These are phyloP conservation scores for Aspergillus flavus DNA, from an alignment of 2,329 filamentous ascomycete genomes.

Conservation along the genomic window DNA sequence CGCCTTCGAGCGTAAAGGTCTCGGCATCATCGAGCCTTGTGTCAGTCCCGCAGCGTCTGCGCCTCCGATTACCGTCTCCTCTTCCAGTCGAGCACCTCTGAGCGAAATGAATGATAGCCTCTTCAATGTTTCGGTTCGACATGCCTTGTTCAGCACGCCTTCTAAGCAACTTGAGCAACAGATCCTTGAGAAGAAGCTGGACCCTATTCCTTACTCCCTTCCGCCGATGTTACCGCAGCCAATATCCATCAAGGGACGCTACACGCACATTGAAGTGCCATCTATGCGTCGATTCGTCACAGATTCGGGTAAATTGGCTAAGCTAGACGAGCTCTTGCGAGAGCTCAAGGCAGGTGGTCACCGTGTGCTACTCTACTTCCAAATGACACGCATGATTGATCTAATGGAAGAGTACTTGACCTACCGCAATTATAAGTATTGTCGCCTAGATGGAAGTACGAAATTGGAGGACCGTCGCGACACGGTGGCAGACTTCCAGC, in stretches of 20 bases:
- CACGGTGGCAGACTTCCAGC: constrained; percentile 96
- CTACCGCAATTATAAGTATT: constrained; percentile 99
- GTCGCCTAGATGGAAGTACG: constrained; percentile 91
- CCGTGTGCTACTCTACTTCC: constrained; percentile 96
- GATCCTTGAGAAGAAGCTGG: constrained; percentile 72
- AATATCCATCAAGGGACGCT: constrained; percentile 77
- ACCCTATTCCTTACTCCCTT: constrained; percentile 54
- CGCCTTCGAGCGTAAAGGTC: constrained; percentile 68
- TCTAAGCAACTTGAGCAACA: constrained; percentile 67
- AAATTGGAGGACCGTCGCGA: constrained; percentile 96
- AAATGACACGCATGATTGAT: constrained; percentile 99
- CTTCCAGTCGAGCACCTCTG: constrained; percentile 66
- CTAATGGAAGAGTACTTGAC: constrained; percentile 99
- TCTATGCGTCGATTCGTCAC: constrained; percentile 98
- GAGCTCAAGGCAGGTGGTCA: constrained; percentile 90
- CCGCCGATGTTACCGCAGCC: constrained; percentile 79
- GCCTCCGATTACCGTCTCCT: constrained; percentile 80
- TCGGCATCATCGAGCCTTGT: constrained; percentile 78
- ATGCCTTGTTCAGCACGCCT: constrained; percentile 69
- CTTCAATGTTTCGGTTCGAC: constrained; percentile 78
- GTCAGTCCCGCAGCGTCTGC: constrained; percentile 77
- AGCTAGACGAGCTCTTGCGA: constrained; percentile 82
- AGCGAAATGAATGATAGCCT: constrained; percentile 69
- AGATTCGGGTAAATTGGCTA: constrained; percentile 93
- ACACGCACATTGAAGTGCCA: constrained; percentile 87